These are phyloP conservation scores for Boletus eberwhitei DNA, from an alignment of 768 basidiomycete species.

Conservation along the genomic window DNA sequence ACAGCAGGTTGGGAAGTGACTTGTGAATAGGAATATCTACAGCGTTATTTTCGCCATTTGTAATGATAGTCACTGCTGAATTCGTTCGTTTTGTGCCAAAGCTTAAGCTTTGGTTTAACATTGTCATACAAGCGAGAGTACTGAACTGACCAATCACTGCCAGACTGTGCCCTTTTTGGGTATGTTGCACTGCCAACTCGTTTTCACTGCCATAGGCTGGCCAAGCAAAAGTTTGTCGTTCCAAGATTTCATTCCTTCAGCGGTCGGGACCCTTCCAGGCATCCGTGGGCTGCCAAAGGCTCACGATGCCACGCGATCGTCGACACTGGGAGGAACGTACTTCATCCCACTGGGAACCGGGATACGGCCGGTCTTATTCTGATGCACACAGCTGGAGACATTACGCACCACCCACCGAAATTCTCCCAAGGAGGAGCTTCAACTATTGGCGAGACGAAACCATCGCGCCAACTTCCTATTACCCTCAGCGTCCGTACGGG, in stretches of 20 bases:
- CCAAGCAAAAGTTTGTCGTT: neutral
- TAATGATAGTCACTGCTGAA: too few relatives aligned
- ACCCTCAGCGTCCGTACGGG: constrained; percentile 6
- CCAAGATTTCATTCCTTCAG: constrained; percentile 18
- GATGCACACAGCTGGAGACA: constrained; percentile 9
- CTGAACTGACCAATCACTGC: too few relatives aligned
- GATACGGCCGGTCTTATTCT: neutral
- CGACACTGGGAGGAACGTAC: constrained; percentile 10
- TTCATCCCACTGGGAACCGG: constrained; percentile 5
- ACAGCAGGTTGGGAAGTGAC: neutral
- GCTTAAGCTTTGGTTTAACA: too few relatives aligned
- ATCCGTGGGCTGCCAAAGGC: constrained; percentile 6
- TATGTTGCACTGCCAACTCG: too few relatives aligned
- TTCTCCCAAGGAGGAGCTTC: constrained; percentile 6
- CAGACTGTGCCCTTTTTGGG: too few relatives aligned
- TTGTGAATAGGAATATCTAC: neutral
- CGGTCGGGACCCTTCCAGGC: neutral
- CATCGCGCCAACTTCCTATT: neutral
- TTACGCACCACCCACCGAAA: constrained; percentile 5
- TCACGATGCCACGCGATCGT: constrained; percentile 16
- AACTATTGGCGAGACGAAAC: constrained; percentile 26
- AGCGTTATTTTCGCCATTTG: neutral
- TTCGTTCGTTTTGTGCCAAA: too few relatives aligned
- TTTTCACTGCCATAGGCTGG: neutral
- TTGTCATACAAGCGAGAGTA: too few relatives aligned